Conservation (phyloP, 495 filamentous ascomycete species). For the Talaromyces ruber region DNA sequence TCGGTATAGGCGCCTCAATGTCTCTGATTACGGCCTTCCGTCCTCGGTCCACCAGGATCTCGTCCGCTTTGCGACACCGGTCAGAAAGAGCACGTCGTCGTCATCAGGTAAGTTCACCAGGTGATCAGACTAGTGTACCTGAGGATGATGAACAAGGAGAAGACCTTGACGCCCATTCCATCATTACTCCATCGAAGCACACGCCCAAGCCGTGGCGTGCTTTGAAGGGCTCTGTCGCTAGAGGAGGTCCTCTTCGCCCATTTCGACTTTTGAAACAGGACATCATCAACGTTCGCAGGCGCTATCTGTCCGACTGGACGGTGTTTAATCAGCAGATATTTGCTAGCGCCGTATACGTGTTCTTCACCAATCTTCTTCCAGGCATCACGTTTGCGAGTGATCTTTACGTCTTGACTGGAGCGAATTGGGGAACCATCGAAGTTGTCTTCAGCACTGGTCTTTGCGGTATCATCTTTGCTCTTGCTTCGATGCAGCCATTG, state of each 20-base stretch:
- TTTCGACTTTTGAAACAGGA: constrained; percentile 58
- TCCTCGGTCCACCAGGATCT: constrained; percentile 22
- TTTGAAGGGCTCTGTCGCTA: constrained; percentile 26
- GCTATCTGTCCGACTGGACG: constrained; percentile 60
- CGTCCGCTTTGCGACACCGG: constrained; percentile 16
- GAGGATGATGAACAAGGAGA: constrained; percentile 9
- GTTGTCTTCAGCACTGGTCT: constrained; percentile 65
- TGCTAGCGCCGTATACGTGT: constrained; percentile 64
- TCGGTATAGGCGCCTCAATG: constrained; percentile 11
- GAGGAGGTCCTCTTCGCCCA: constrained; percentile 40
- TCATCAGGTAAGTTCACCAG: constrained; percentile 9
- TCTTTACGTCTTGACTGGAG: constrained; percentile 56
- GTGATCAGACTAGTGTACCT: neutral
- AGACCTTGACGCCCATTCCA: constrained; percentile 27
- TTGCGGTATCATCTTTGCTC: constrained; percentile 56
- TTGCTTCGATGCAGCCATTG: constrained; percentile 58
- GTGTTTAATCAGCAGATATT: constrained; percentile 63
- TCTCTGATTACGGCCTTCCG: constrained; percentile 29
- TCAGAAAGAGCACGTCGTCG: constrained; percentile 12
- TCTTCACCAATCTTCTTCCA: constrained; percentile 67
- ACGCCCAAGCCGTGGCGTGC: constrained; percentile 25
- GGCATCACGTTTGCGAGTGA: constrained; percentile 69
- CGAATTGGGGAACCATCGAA: constrained; percentile 63
- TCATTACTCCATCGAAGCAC: constrained; percentile 34
- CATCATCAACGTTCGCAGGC: constrained; percentile 39